Percentiles rank a stretch among this genome's conserved stretches.
Conservation (phyloP, 148 eudicot genomes). For the Rhododendron ferrugineum region DNA sequence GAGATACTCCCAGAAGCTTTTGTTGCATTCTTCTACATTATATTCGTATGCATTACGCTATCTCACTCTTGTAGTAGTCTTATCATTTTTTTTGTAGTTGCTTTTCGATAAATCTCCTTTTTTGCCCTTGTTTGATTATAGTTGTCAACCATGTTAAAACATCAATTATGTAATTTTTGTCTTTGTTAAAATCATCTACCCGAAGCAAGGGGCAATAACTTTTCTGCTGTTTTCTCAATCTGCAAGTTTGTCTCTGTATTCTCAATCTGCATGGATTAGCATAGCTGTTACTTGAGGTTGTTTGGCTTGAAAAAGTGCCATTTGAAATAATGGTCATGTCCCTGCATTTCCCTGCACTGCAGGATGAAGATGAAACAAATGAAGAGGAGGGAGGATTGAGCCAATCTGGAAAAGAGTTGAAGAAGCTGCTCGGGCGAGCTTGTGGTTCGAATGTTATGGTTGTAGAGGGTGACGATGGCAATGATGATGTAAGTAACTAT, state of each 20-base stretch:
- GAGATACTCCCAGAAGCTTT: background rate
- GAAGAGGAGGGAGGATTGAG: constrained; percentile 86
- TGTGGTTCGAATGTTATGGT: constrained; percentile 76
- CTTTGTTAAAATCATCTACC: background rate
- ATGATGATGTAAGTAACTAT: constrained; percentile 60
- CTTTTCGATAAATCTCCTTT: background rate
- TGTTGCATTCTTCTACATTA: background rate
- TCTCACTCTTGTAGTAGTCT: background rate
- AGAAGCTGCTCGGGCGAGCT: constrained; percentile 70
- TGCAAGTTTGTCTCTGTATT: background rate
- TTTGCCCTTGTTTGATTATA: background rate
- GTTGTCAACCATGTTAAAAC: background rate
- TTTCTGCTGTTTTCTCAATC: background rate
- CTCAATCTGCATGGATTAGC: background rate
- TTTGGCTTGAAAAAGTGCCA: background rate
- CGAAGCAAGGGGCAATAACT: no score
- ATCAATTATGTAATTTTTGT: background rate
- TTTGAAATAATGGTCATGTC: background rate
- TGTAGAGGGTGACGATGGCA: constrained; percentile 73
- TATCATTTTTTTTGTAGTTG: background rate
- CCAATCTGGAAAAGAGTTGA: constrained; percentile 92
- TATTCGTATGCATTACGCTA: background rate
- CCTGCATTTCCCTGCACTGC: constrained; percentile 1
- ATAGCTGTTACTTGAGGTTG: background rate
- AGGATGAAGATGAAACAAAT: constrained; percentile 65